Evolutionary conservation across 2,329 filamentous ascomycete species (phyloP), one percentile per base, ranked within the genome.

Genomic region (Trichoderma koningii): DNA sequence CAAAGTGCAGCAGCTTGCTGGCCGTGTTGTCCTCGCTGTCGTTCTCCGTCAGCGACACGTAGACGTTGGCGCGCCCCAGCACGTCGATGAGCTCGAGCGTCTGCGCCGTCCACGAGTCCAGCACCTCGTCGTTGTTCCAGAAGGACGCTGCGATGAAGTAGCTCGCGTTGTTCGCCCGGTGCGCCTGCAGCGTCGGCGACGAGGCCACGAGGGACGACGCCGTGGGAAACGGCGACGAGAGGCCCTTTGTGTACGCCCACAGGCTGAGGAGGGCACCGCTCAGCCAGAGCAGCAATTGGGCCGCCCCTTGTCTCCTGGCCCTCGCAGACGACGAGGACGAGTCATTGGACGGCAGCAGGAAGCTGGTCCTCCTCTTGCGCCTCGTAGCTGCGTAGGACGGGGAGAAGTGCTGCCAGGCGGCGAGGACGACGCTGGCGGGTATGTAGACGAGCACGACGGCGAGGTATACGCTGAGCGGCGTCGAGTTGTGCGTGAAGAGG

Each of bases 111-210:
- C 65, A 66, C 26, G 52, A 64, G 48, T 64, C 65, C 17, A 66
- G 47, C 42, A 66, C 59, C 10, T 60, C 48, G 9, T 64, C 65
- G 3, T 66, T 66, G 47, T 64, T 64, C 48, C 47, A 66, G 61
- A 66, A 64, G 19, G 65, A 66, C 41, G 61, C 65, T 5, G 65
- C 65, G 28, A 66, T 66, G 48, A 66, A 66, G 53, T 66, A 66
- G 61, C 65, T 66, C 61, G 65, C 60, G 23, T 66, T 66, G 7
- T 30, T 53, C 17, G 65, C 50, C 14, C 45, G 53, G 4, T 66
- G 65, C 26, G 53, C 60, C 38, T 47, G 65, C n/a, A 66, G 23
- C 10, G 61, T 66, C 34, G 61, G 53, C 2, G 65, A 66, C 26
- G 61, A 30, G 47, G 65, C 45, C 45, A 64, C 41, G 12, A 66